These are phyloP conservation scores for Verticillium longisporum DNA, from an alignment of 2,329 filamentous ascomycete species.

Conservation along the genomic window DNA sequence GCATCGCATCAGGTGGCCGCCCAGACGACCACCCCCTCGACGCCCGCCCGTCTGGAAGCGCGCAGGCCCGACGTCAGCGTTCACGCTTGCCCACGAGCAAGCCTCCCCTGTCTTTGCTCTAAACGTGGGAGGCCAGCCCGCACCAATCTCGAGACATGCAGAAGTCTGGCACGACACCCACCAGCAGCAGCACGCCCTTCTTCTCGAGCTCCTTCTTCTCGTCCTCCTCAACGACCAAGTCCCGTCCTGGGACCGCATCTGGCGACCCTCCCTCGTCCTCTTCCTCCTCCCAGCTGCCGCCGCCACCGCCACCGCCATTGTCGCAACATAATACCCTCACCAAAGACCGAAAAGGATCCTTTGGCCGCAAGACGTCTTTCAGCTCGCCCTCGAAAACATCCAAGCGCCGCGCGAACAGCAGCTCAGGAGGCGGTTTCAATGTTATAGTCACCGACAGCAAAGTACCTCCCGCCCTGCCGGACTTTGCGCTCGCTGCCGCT, in stretches of 20 bases:
- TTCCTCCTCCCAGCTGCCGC: conserved; percentile 12
- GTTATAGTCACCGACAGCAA: conserved; percentile 36
- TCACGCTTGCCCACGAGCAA: neutral
- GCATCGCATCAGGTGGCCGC: neutral
- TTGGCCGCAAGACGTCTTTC: conserved; percentile 47
- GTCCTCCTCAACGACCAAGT: conserved; percentile 19
- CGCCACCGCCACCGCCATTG: conserved; percentile 12
- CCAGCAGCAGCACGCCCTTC: conserved; percentile 21
- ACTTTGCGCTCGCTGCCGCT: conserved; percentile 43
- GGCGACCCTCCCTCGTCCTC: conserved; percentile 9
- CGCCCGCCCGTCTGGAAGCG: neutral
- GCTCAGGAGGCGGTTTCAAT: conserved; percentile 30
- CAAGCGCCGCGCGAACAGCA: conserved; percentile 30
- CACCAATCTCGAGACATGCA: conserved; percentile 10
- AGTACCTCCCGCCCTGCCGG: conserved; percentile 45
- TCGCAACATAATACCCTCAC: conserved; percentile 21
- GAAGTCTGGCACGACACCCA: conserved; percentile 10
- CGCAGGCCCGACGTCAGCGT: neutral
- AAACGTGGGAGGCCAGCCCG: neutral
- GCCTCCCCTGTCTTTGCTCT: neutral
- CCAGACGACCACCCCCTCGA: neutral
- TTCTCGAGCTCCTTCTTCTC: conserved; percentile 29
- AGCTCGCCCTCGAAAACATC: conserved; percentile 25
- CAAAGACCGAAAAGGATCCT: conserved; percentile 46
- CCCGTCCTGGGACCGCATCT: conserved; percentile 13